Conservation (phyloP, 2,329 filamentous ascomycete species). For the Pseudopithomyces maydicus region DNA sequence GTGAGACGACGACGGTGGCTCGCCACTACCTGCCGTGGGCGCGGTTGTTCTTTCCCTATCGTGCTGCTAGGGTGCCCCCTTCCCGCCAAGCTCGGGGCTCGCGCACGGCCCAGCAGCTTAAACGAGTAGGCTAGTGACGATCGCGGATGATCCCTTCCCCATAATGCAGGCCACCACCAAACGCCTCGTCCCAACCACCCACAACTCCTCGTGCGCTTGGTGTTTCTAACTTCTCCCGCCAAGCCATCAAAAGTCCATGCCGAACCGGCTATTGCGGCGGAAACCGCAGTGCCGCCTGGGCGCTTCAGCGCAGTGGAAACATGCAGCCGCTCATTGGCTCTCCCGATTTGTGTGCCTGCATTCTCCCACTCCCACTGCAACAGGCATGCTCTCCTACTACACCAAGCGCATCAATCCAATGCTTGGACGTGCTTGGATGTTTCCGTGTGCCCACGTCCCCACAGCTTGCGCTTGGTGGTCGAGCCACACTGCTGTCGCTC, state of each 20-base stretch:
- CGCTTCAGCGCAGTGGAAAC: constrained; percentile 26
- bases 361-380: constrained; percentile 36
- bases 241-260: constrained; percentile 18
- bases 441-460: constrained; percentile 24
- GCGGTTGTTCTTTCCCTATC: not conserved
- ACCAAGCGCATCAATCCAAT: constrained; percentile 25
- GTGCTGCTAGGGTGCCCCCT: not conserved
- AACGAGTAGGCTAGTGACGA: not conserved
- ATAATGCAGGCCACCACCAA: constrained; percentile 5
- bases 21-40: constrained; percentile 3
- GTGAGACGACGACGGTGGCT: not conserved
- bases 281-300: constrained; percentile 27
- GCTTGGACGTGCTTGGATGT: constrained; percentile 19
- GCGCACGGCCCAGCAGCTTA: too few relatives aligned
- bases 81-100: constrained; percentile 10
- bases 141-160: not conserved
- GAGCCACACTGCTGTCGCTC: constrained; percentile 35
- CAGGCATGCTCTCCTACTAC: constrained; percentile 29
- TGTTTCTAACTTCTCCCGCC: constrained; percentile 34
- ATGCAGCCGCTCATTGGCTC: constrained; percentile 29
- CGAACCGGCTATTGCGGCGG: constrained; percentile 11
- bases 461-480: constrained; percentile 30
- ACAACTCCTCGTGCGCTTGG: constrained; percentile 17
- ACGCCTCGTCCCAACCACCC: constrained; percentile 21
- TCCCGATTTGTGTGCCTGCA: constrained; percentile 26